A percentile compares a stretch with the other conserved stretches of the same genome.
These are phyloP conservation scores for Lathyrus tuberosus DNA, from an alignment of 306 rosid genomes.

Conservation along the genomic window DNA sequence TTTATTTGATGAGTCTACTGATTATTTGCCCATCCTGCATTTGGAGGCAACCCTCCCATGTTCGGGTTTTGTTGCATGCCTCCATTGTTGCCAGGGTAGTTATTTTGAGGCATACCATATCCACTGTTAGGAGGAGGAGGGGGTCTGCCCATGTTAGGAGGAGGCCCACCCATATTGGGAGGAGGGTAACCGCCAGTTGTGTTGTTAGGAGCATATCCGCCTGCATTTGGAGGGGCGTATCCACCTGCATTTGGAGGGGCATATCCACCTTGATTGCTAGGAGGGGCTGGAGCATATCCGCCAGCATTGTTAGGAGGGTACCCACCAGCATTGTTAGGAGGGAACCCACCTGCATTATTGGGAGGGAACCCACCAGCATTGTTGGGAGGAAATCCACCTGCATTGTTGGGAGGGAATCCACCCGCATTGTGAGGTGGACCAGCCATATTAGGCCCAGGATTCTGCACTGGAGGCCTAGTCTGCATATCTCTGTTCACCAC, in stretches of 20 bases:
- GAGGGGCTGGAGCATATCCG: constrained; percentile 23
- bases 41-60: constrained; percentile 46
- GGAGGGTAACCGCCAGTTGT: constrained; percentile 36
- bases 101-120: constrained; percentile 38
- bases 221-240: constrained; percentile 21
- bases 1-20: constrained; percentile 44
- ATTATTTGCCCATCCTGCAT: constrained; percentile 57
- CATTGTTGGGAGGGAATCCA: constrained; percentile 37
- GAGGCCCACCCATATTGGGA: constrained; percentile 35
- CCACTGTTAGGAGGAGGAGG: constrained; percentile 43
- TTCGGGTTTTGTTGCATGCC: constrained; percentile 49
- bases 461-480: constrained; percentile 53
- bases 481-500: constrained; percentile 67
- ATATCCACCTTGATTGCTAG: constrained; percentile 7
- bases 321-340: constrained; percentile 12
- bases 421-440: constrained; percentile 37
- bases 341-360: not conserved
- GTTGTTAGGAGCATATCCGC: constrained; percentile 37
- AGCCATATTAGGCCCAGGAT: constrained; percentile 28
- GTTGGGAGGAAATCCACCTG: constrained; percentile 38
- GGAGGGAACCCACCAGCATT: constrained; percentile 35
- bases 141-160: constrained; percentile 20
- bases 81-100: constrained; percentile 36
- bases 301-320: constrained; percentile 18
- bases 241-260: constrained; percentile 19